Base-by-base conservation (phyloP, 2,329 filamentous ascomycete genomes). In the Arachnopeziza araneosa region DNA sequence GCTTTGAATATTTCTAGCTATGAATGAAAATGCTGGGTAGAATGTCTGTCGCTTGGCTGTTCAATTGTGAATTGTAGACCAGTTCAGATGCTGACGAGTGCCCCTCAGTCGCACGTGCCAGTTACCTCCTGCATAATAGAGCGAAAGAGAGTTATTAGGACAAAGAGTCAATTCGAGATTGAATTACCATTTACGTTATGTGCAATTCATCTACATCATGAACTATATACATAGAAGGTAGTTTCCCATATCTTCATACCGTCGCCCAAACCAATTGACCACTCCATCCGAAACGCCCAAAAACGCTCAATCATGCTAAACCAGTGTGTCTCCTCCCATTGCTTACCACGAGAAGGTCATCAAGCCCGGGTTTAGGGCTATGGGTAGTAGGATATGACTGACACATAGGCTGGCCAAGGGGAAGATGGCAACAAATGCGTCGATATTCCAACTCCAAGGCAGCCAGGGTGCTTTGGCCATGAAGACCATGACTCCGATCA, bases 301-400 rank as follows among this genome's bases (percentile, higher is more conserved):
- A 44, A 44, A 7, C 36, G 36, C 36, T 44, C 36, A 44, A 44
- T 44, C 36, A 17, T 44, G 36, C 36, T 12, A 19, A 44, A 5
- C 36, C 36, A 44, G 36, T 44, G 12, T 19, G 4, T 44, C 36
- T 17, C 36, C 36, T 44, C 36, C 36, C 36, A 7, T 44, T 19
- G 36, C 49, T 63, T 82, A 90, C 84, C 86, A 91, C 12, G 87
- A 89, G 72, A 91, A 91, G 0, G 86, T 89, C 87, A 91, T 91
- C 67, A 91, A 77, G 19, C 87, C 88, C 17, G 88, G 89, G 73
- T 92, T 92, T 55, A 92, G 76, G 2, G 84, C 88, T 61, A 91
- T 78, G 0, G 89, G 89, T 63, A 92, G 73, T 54, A 91, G 75
- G 58, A 91, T 79, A 74, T 92, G 89, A 60, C 84, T 88, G 1